phyloP scores from a whole-genome alignment of 495 filamentous ascomycete species.

The Aspergillus olivimuriae region DNA sequence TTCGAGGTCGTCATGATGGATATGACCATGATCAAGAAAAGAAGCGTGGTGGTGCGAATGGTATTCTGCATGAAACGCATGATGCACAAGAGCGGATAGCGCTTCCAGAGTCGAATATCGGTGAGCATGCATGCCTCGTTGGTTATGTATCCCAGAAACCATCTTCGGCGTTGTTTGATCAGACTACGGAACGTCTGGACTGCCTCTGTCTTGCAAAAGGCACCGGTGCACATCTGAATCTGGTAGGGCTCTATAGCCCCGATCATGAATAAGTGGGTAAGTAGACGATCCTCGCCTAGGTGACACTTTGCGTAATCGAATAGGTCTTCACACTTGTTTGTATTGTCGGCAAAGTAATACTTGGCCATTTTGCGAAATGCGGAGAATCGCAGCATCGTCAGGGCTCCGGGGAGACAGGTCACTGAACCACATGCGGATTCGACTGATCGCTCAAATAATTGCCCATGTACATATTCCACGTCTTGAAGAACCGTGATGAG shows the following conservation, averaged over 20 bases:
- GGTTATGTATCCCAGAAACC: conserved; percentile 97
- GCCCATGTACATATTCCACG: conserved; percentile 97
- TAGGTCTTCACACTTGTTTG: conserved; percentile 90
- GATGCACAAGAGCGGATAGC: conserved; percentile 83
- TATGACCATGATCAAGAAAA: conserved; percentile 94
- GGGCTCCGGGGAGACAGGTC: conserved; percentile 88
- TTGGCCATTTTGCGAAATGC: conserved; percentile 96
- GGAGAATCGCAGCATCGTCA: conserved; percentile 94
- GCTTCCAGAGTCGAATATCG: conserved; percentile 81
- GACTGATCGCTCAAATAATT: conserved; percentile 93
- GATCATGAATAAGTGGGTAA: conserved; percentile 99
- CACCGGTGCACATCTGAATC: conserved; percentile 94
- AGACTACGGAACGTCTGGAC: conserved; percentile 83
- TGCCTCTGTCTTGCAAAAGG: conserved; percentile 98
- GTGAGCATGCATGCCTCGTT: conserved; percentile 99
- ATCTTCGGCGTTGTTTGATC: conserved; percentile 90
- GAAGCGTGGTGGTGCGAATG: conserved; percentile 86
- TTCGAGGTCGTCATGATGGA: conserved; percentile 82
- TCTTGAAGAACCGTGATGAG: conserved; percentile 92
- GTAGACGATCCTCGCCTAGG: conserved; percentile 92
- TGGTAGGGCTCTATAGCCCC: conserved; percentile 88
- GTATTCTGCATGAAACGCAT: conserved; percentile 96
- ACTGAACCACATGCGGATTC: conserved; percentile 94
- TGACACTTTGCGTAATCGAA: conserved; percentile 97
- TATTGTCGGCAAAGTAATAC: conserved; percentile 98